Evolutionary conservation across 371 early-diverging fungal species (phyloP).

Genomic region (Mortierella polycephala): DNA sequence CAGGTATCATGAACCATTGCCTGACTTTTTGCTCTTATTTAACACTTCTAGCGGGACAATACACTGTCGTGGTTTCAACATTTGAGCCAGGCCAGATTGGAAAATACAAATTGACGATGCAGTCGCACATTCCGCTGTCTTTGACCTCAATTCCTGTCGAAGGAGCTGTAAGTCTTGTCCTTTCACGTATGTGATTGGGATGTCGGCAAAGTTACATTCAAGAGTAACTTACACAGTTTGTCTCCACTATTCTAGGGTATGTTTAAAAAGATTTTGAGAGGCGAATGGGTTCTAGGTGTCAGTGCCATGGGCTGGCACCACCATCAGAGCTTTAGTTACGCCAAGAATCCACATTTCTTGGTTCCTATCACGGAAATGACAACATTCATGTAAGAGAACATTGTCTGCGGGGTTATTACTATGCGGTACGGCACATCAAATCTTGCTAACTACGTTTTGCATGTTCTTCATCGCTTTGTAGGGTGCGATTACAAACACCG

Average conservation of each 20-base stretch:
- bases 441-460: background rate
- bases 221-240: background rate
- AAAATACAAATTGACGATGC: conserved; percentile 72
- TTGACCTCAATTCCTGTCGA: conserved; percentile 76
- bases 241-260: conserved; percentile 63
- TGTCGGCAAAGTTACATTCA: no score
- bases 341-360: conserved; percentile 76
- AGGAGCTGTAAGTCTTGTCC: conserved; percentile 73
- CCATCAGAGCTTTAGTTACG: conserved; percentile 62
- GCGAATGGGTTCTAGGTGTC: conserved; percentile 73
- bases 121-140: conserved; percentile 60
- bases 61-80: conserved; percentile 83
- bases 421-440: background rate
- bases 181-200: background rate
- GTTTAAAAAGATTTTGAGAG: conserved; percentile 73
- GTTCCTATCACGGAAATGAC: conserved; percentile 71
- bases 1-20: background rate
- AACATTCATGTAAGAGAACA: conserved; percentile 62
- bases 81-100: conserved; percentile 80
- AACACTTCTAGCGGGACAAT: conserved; percentile 66
- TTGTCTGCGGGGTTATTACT: background rate
- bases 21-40: background rate
- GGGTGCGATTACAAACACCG: conserved; percentile 78
- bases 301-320: conserved; percentile 76
- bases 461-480: conserved; percentile 17